Percentiles rank a stretch among this genome's conserved stretches.
These are phyloP conservation scores for Phytophthora sp. DNA, from an alignment of 352 stramenopile species.

Conservation along the genomic window DNA sequence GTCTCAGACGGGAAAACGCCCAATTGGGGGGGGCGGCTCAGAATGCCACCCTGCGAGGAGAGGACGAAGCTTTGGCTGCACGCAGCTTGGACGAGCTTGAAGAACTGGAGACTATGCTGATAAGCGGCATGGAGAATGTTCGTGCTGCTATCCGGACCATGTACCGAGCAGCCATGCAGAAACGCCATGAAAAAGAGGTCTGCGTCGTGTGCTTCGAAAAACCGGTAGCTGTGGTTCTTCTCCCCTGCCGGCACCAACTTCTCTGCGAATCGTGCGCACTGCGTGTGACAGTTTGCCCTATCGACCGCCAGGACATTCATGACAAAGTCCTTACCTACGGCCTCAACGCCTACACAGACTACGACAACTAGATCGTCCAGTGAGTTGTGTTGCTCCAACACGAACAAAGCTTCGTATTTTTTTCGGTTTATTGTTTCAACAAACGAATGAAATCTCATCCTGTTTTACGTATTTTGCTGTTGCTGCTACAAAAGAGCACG, in stretches of 20 bases:
- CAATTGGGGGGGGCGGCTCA: slow-evolving; percentile 26
- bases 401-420: background rate
- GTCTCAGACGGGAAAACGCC: slow-evolving; percentile 35
- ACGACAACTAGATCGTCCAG: background rate
- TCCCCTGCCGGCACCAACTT: slow-evolving; percentile 68
- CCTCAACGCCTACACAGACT: slow-evolving; percentile 45
- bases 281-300: slow-evolving; percentile 55
- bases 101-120: slow-evolving; percentile 43
- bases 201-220: slow-evolving; percentile 71
- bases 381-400: background rate
- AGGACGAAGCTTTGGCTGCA: slow-evolving; percentile 29
- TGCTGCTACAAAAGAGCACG: background rate
- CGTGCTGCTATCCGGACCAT: slow-evolving; percentile 35
- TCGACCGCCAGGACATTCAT: slow-evolving; percentile 63
- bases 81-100: slow-evolving; percentile 51
- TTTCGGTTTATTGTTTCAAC: background rate
- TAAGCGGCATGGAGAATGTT: slow-evolving; percentile 35
- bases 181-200: slow-evolving; percentile 28
- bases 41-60: slow-evolving; percentile 30
- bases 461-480: background rate
- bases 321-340: slow-evolving; percentile 78
- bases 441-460: slow-evolving; percentile 12
- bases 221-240: slow-evolving; percentile 50
- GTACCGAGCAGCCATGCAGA: slow-evolving; percentile 35
- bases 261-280: slow-evolving; percentile 64